Conservation (phyloP, 179 eudicot species). For the Heliamphora pulchella region DNA sequence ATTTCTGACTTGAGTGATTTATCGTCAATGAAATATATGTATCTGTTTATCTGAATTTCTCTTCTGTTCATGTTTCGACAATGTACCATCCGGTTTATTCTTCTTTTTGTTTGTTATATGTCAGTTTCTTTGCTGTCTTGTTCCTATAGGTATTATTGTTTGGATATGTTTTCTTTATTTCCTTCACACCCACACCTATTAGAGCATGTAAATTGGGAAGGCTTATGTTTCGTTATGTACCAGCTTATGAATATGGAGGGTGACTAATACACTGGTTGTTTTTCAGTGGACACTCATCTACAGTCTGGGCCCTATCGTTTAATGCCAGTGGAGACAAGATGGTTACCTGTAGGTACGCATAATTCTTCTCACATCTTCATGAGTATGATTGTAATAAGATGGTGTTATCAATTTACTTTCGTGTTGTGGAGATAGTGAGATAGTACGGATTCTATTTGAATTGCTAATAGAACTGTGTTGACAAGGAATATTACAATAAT, state of each 20-base stretch:
- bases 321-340: constrained; percentile 76
- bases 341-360: constrained; percentile 78
- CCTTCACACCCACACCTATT: background rate
- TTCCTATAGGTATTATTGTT: background rate
- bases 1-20: too few relatives aligned
- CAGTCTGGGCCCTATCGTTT: constrained; percentile 85
- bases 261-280: constrained; percentile 3
- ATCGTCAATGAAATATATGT: background rate
- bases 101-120: background rate
- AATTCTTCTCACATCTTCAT: background rate
- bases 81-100: background rate
- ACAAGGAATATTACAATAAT: background rate
- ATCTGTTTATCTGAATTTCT: background rate
- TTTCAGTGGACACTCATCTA: constrained; percentile 83
- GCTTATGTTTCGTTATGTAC: background rate
- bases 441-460: too few relatives aligned
- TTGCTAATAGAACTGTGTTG: background rate
- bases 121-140: background rate
- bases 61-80: background rate
- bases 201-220: background rate
- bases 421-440: background rate
- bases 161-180: constrained; percentile 1
- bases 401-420: background rate
- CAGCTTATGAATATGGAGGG: background rate
- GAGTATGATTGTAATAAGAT: background rate